A percentile compares a stretch with the other conserved stretches of the same genome.
Evolutionary conservation across 108 stramenopile species (phyloP).

Genomic region (Cyclostephanos invisitatus): DNA sequence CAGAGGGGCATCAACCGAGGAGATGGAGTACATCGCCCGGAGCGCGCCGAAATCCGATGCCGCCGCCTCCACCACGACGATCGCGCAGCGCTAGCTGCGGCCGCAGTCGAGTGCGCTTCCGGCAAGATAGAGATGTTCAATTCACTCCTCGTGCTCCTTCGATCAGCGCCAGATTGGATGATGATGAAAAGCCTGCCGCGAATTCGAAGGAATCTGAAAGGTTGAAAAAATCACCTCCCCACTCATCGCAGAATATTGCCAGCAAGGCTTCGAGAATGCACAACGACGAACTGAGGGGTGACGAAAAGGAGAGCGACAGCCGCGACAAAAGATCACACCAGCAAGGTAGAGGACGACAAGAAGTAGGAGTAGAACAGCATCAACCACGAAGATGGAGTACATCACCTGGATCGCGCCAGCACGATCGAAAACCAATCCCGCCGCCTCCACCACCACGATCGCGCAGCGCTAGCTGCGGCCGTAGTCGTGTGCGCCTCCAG

Average conservation of each 20-base stretch:
- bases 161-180: no score
- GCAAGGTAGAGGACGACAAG: background rate
- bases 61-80: background rate
- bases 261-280: no score
- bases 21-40: background rate
- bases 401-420: background rate
- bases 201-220: background rate
- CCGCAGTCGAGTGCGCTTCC: constrained; percentile 11
- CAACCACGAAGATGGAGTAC: no score
- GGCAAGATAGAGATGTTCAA: background rate
- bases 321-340: background rate
- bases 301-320: no score
- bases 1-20: no score
- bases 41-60: no score
- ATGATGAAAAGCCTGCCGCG: background rate
- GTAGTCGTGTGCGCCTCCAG: constrained; percentile 11
- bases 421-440: background rate
- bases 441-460: background rate
- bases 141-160: background rate
- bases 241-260: background rate
- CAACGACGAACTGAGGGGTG: no score
- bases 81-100: background rate
- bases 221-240: background rate
- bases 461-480: background rate
- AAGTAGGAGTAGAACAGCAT: no score